Evolutionary conservation across 257 asterid species (phyloP), one percentile per base, ranked within the genome.

Genomic region (Buddleja alternifolia): DNA sequence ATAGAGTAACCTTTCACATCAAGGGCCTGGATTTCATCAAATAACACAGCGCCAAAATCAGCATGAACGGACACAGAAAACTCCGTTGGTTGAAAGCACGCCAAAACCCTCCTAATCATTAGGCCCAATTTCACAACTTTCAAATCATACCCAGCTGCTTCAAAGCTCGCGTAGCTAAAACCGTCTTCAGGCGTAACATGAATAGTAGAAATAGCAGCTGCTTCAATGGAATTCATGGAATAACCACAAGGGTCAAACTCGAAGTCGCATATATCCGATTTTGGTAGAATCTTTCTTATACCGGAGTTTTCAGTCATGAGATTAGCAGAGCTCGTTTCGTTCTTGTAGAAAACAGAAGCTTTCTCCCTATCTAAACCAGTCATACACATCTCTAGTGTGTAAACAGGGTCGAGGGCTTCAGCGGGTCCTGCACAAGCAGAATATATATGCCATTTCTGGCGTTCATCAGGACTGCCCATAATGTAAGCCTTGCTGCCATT

Each of bases 161-260:
- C 97, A 70, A 90, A 90, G 78, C 97, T 90, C 0, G 97, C 96
- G 9, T 90, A 90, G 40, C 96, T 90, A 58, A 90, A 90, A 34
- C 97, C 97, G 41, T 90, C 97, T 59, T 90, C 97, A 0, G 97
- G 97, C 0, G 97, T 90, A 32, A 90, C 83, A 55, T 90, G 97
- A 47, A 90, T 90, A 37, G 97, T 88, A 10, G 95, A 87, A 2
- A 88, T 24, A 0, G 97, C 96, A 51, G 66, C 63, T 15, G 74
- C 96, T 70, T 90, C 97, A 23, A 90, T 81, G 19, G 97, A 86
- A 65, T 90, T 90, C 97, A 90, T 90, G 34, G 97, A 90, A 69
- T 90, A 90, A 11, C 97, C 97, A 64, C 97, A 90, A 0, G 97
- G 97, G 19, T 88, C 97, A 60, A 90, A 90, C 80, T 84, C 97